phyloP scores from a whole-genome alignment of 2,329 filamentous ascomycete genomes.

The Plectosphaerella sp. region DNA sequence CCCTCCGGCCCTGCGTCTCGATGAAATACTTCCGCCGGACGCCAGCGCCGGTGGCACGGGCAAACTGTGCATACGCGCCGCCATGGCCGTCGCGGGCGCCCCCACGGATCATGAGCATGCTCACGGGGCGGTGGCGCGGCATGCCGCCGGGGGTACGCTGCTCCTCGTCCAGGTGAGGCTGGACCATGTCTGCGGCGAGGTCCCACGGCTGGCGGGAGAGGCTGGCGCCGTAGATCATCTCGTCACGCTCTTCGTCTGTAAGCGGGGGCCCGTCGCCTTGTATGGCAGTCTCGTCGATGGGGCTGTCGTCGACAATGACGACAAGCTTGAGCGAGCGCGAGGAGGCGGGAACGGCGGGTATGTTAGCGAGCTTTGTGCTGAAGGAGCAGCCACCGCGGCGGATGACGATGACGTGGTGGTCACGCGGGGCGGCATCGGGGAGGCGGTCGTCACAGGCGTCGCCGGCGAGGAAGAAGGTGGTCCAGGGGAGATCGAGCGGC shows the following conservation, averaged over 20 bases:
- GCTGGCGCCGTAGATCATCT: conserved; percentile 16
- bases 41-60: conserved; percentile 62
- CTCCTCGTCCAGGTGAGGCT: conserved; percentile 69
- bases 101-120: conserved; percentile 79
- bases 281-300: conserved; percentile 22
- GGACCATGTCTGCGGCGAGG: conserved; percentile 26
- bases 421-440: conserved; percentile 43
- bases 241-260: conserved; percentile 23
- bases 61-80: conserved; percentile 57
- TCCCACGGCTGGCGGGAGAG: conserved; percentile 13
- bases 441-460: conserved; percentile 60
- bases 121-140: conserved; percentile 65
- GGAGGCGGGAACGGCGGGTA: conserved; percentile 70
- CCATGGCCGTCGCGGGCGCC: conserved; percentile 46
- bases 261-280: conserved; percentile 38
- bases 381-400: conserved; percentile 82
- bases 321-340: conserved; percentile 69
- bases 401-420: conserved; percentile 76
- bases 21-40: conserved; percentile 76
- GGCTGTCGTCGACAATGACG: conserved; percentile 59
- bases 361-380: conserved; percentile 74
- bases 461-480: conserved; percentile 64
- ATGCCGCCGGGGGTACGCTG: conserved; percentile 71
- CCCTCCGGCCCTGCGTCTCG: conserved; percentile 72
- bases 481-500: conserved; percentile 57